These are phyloP conservation scores for Lepidium sativum DNA, from an alignment of 345 rosid genomes.

Conservation along the genomic window DNA sequence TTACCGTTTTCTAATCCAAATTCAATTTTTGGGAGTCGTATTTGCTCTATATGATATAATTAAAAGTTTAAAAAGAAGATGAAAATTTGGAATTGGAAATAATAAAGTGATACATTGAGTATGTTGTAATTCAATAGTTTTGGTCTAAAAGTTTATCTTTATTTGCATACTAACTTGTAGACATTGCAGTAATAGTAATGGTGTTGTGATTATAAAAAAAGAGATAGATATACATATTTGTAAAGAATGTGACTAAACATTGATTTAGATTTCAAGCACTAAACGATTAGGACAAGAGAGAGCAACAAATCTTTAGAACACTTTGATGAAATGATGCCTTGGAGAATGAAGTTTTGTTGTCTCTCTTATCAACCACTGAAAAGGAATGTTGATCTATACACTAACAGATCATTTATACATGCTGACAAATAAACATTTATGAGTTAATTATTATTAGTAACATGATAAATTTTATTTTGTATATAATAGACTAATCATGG, in stretches of 20 bases:
- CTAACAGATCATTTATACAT: constrained; percentile 15
- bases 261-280: neutral
- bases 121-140: no score
- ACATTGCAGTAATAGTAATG: neutral
- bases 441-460: neutral
- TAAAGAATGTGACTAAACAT: constrained; percentile 20
- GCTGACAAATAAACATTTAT: neutral
- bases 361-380: constrained; percentile 20
- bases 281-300: constrained; percentile 13
- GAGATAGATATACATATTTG: neutral
- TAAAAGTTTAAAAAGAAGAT: no score
- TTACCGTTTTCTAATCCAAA: no score
- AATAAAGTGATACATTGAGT: no score
- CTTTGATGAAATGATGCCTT: constrained; percentile 3
- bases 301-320: neutral
- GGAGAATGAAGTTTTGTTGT: neutral
- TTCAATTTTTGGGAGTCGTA: no score
- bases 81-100: no score
- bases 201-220: neutral
- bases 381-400: constrained; percentile 23
- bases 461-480: neutral
- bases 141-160: neutral
- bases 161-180: neutral
- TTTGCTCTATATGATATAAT: no score
- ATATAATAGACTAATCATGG: neutral